A percentile compares a stretch with the other conserved stretches of the same genome.
Conservation (phyloP, 768 basidiomycete genomes). For the Podaxis carcinomalis region DNA sequence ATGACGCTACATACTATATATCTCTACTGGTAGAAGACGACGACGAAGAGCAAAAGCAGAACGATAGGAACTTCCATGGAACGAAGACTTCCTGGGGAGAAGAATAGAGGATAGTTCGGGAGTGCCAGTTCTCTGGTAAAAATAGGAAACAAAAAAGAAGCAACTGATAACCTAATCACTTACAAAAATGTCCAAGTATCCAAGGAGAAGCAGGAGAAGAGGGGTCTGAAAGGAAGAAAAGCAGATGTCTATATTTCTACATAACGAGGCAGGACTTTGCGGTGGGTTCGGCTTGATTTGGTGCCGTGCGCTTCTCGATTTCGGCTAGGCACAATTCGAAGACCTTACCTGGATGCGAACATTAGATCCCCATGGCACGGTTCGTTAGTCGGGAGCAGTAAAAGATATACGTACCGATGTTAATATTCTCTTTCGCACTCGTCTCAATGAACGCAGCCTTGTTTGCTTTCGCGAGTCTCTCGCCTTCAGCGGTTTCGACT, state of each 20-base stretch:
- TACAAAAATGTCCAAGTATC: neutral
- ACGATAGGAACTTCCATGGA: neutral
- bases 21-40: neutral
- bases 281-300: conserved; percentile 39
- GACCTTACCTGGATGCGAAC: conserved; percentile 54
- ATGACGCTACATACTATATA: neutral
- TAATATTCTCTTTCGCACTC: conserved; percentile 81
- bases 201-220: neutral
- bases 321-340: conserved; percentile 82
- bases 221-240: neutral
- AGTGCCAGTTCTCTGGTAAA: neutral
- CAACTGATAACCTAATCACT: neutral
- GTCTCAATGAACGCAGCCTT: conserved; percentile 85
- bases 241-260: conserved; percentile 23
- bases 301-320: conserved; percentile 70
- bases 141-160: neutral
- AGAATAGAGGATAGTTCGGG: neutral
- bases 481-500: conserved; percentile 69
- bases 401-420: conserved; percentile 66
- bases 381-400: neutral
- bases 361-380: neutral
- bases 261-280: conserved; percentile 34
- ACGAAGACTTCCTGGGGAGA: neutral
- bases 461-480: conserved; percentile 66
- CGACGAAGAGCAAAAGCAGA: neutral